Evolutionary conservation across 2,329 filamentous ascomycete species (phyloP).

Genomic region (Venturia effusa): DNA sequence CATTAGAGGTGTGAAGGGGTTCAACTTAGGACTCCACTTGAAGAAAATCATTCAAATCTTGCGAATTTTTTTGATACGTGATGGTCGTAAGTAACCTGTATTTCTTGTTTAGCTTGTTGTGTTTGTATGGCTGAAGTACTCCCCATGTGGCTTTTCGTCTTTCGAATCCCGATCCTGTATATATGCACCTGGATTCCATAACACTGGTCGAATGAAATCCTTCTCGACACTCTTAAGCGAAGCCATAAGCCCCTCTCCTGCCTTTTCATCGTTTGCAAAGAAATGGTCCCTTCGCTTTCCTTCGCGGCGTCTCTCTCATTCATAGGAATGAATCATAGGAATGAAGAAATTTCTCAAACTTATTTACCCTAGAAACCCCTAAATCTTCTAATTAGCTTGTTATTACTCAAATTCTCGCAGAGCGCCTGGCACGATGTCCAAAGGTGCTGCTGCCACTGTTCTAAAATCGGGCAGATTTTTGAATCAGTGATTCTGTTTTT

Average conservation of each 20-base stretch:
- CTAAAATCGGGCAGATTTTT: constrained; percentile 64
- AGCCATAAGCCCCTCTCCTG: constrained; percentile 51
- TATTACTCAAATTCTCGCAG: constrained; percentile 65
- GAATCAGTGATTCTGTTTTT: constrained; percentile 65
- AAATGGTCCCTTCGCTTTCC: constrained; percentile 56
- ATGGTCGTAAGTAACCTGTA: no score
- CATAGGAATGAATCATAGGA: constrained; percentile 65
- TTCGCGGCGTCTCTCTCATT: constrained; percentile 60
- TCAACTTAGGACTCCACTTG: no score
- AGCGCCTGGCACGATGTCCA: constrained; percentile 59
- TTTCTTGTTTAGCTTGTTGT: no score
- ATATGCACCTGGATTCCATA: constrained; percentile 31
- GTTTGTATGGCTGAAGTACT: no score
- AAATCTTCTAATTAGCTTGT: constrained; percentile 65
- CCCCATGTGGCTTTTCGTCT: no score
- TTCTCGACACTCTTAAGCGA: constrained; percentile 52
- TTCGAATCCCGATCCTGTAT: no score
- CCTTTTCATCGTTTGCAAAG: constrained; percentile 50
- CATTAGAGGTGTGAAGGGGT: no score
- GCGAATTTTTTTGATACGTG: no score
- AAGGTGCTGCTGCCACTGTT: constrained; percentile 61
- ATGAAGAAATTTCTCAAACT: constrained; percentile 66
- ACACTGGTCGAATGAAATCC: constrained; percentile 24
- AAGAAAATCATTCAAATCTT: no score
- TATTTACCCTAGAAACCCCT: constrained; percentile 61